Percentiles rank a stretch among this genome's conserved stretches.
These are phyloP conservation scores for Tuber umbilicatum DNA, from an alignment of 495 filamentous ascomycete species.

Conservation along the genomic window DNA sequence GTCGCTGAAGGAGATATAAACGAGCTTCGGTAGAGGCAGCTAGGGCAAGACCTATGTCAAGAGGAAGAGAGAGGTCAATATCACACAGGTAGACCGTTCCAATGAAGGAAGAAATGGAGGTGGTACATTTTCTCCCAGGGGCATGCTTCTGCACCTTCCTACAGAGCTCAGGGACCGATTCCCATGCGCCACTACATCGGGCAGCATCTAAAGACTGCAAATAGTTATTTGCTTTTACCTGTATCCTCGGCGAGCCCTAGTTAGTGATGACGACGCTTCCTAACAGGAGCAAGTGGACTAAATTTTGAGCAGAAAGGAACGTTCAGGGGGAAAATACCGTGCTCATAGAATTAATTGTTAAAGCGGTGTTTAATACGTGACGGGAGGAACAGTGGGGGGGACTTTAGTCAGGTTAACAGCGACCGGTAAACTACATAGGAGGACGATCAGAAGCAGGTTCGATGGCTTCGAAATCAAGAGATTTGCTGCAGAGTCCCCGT, in stretches of 20 bases:
- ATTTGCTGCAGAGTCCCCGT: neutral
- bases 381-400: neutral
- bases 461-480: neutral
- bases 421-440: neutral
- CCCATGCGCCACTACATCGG: conserved; percentile 81
- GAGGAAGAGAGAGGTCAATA: conserved; percentile 8
- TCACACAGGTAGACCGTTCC: conserved; percentile 10
- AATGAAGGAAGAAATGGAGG: conserved; percentile 11
- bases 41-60: conserved; percentile 33
- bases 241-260: conserved; percentile 5
- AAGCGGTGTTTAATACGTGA: neutral
- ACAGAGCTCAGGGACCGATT: conserved; percentile 76
- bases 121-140: conserved; percentile 73
- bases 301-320: neutral
- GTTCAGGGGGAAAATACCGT: conserved; percentile 23
- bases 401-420: neutral
- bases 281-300: conserved; percentile 6
- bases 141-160: conserved; percentile 93
- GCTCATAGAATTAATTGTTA: conserved; percentile 35
- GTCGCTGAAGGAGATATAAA: conserved; percentile 28
- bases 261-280: conserved; percentile 1
- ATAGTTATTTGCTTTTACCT: conserved; percentile 74
- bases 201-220: conserved; percentile 73
- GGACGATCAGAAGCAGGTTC: neutral
- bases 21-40: conserved; percentile 35